Evolutionary conservation across 805 yeast genomes (phyloP).

Genomic region (Soucietia sequanensis): DNA sequence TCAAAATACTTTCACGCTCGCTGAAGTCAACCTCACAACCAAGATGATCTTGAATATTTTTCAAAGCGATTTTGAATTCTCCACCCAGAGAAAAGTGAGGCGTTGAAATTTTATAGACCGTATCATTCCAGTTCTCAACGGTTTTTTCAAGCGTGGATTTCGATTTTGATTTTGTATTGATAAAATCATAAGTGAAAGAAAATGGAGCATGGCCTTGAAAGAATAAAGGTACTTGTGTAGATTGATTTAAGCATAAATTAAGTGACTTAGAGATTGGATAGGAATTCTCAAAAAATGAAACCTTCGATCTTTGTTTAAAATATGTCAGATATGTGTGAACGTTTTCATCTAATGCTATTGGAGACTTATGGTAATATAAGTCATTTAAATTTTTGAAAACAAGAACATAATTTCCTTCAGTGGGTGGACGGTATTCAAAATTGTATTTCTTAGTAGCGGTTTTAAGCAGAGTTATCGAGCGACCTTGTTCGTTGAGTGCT

Average conservation of each 20-base stretch:
- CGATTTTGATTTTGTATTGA: constrained; percentile 38
- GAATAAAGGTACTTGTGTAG: constrained; percentile 45
- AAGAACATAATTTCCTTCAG: constrained; percentile 79
- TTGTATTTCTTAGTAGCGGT: constrained; percentile 21
- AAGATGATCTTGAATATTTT: constrained; percentile 69
- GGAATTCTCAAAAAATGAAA: constrained; percentile 25
- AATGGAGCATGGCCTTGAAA: constrained; percentile 84
- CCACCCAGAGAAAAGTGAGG: constrained; percentile 68
- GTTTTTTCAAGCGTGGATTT: constrained; percentile 30
- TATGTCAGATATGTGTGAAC: constrained; percentile 63
- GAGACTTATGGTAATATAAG: constrained; percentile 50
- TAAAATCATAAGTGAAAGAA: constrained; percentile 62
- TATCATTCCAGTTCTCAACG: constrained; percentile 31
- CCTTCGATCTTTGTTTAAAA: constrained; percentile 65
- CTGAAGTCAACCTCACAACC: constrained; percentile 74
- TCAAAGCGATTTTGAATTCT: constrained; percentile 60
- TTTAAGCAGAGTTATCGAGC: constrained; percentile 22
- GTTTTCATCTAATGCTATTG: constrained; percentile 26
- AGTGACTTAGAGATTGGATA: constrained; percentile 10
- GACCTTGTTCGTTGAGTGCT: constrained; percentile 30
- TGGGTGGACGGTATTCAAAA: constrained; percentile 70
- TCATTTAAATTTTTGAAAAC: constrained; percentile 66
- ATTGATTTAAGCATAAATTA: constrained; percentile 29
- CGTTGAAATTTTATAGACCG: constrained; percentile 45
- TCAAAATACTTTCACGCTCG: constrained; percentile 49